A percentile compares a stretch with the other conserved stretches of the same genome.
These are phyloP conservation scores for Metschnikowia kunwiensis DNA, from an alignment of 805 yeast genomes.

Conservation along the genomic window DNA sequence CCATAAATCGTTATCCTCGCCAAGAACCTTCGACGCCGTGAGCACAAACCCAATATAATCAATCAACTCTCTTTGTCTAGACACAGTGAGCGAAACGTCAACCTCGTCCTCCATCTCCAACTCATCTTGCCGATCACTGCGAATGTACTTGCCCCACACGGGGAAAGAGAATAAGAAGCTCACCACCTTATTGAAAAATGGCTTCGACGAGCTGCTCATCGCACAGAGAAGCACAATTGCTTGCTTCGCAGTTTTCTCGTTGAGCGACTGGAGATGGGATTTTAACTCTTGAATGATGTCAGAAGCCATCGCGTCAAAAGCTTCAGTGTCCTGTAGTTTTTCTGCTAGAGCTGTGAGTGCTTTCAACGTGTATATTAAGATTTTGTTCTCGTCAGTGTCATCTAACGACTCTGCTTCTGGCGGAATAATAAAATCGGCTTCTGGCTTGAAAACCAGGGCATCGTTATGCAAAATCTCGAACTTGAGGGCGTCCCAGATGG, in stretches of 20 bases:
- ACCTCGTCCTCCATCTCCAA: conserved; percentile 16
- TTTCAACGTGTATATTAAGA: conserved; percentile 35
- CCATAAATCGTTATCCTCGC: conserved; percentile 36
- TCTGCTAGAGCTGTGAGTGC: conserved; percentile 25
- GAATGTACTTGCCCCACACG: conserved; percentile 41
- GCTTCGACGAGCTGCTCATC: conserved; percentile 46
- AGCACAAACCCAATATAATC: conserved; percentile 60
- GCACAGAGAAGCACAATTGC: conserved; percentile 58
- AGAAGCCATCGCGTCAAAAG: conserved; percentile 33
- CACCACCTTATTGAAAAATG: conserved; percentile 49
- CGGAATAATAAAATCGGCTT: conserved; percentile 26
- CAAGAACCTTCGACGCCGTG: conserved; percentile 31
- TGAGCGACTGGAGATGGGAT: conserved; percentile 47
- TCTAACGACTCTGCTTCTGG: conserved; percentile 24
- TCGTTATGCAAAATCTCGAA: conserved; percentile 85
- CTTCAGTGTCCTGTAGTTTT: conserved; percentile 32
- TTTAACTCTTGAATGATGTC: conserved; percentile 43
- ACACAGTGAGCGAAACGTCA: conserved; percentile 41
- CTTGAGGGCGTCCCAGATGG: conserved; percentile 84
- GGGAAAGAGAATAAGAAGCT: conserved; percentile 31
- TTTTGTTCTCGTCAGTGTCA: conserved; percentile 35
- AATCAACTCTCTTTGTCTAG: conserved; percentile 58
- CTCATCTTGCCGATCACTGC: conserved; percentile 19
- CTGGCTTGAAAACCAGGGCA: conserved; percentile 30
- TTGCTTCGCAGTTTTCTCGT: conserved; percentile 56